These are phyloP conservation scores for Chamaenerion angustifolium DNA, from an alignment of 345 rosid genomes.

Conservation along the genomic window DNA sequence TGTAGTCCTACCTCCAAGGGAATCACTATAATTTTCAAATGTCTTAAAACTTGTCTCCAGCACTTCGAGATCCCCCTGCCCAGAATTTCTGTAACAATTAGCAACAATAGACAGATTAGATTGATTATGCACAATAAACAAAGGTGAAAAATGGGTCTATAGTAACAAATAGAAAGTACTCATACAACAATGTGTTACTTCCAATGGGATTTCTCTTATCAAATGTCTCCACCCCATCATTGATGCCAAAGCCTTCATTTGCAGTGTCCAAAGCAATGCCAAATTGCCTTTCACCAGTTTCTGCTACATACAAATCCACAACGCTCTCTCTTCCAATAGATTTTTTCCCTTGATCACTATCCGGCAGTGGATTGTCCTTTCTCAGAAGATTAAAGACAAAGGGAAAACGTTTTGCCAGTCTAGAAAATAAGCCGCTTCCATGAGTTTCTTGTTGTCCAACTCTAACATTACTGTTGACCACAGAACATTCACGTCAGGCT, in stretches of 20 bases:
- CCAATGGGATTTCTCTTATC: constrained; percentile 14
- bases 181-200: constrained; percentile 23
- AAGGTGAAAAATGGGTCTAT: background rate
- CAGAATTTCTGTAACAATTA: constrained; percentile 18
- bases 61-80: constrained; percentile 18
- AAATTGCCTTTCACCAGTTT: constrained; percentile 11
- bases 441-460: constrained; percentile 18
- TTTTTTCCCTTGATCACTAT: constrained; percentile 15
- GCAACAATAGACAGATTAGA: constrained; percentile 5
- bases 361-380: constrained; percentile 20
- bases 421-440: constrained; percentile 44
- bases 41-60: constrained; percentile 13
- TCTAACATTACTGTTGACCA: constrained; percentile 25
- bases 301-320: constrained; percentile 11
- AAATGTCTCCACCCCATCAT: constrained; percentile 18
- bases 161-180: constrained; percentile 5
- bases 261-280: constrained; percentile 14
- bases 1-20: constrained; percentile 42
- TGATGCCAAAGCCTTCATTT: constrained; percentile 14
- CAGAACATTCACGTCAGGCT: background rate
- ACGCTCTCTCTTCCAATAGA: constrained; percentile 9
- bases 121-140: background rate
- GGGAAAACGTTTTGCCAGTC: constrained; percentile 50
- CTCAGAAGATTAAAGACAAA: constrained; percentile 41
- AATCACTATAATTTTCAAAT: constrained; percentile 18